Conservation (phyloP, 345 rosid species). For the Garcia nutans region DNA sequence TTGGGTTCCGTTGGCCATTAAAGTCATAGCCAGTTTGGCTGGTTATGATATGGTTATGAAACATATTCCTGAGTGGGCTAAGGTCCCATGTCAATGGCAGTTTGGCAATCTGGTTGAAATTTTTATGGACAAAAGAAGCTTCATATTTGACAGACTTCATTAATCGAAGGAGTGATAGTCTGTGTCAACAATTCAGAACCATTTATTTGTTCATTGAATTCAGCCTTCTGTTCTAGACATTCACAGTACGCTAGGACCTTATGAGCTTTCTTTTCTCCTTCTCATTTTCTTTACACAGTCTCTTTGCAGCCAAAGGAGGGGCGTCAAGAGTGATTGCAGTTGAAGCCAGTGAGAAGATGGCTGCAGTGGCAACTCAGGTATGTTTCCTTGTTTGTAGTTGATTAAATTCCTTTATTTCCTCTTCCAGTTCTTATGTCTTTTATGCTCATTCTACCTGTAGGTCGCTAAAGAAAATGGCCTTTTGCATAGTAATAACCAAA, state of each 20-base stretch:
- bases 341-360: constrained; percentile 97
- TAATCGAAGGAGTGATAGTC: neutral
- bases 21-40: neutral
- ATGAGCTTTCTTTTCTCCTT: neutral
- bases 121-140: neutral
- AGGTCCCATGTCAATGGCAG: neutral
- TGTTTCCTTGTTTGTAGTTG: constrained; percentile 16
- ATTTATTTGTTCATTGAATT: neutral
- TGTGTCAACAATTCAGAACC: neutral
- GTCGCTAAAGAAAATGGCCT: constrained; percentile 79
- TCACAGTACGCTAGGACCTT: neutral
- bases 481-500: constrained; percentile 26
- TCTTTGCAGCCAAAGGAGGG: constrained; percentile 91
- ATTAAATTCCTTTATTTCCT: constrained; percentile 13
- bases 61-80: no score
- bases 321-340: constrained; percentile 89
- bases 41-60: neutral
- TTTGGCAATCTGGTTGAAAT: neutral
- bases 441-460: constrained; percentile 34
- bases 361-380: constrained; percentile 88
- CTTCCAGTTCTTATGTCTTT: constrained; percentile 4
- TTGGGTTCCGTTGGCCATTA: neutral
- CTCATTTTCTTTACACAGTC: constrained; percentile 40
- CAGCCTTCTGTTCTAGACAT: neutral
- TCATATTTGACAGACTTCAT: neutral